Base-by-base conservation (phyloP, 1,284 basidiomycete species). In the Blastosporella zonata region DNA sequence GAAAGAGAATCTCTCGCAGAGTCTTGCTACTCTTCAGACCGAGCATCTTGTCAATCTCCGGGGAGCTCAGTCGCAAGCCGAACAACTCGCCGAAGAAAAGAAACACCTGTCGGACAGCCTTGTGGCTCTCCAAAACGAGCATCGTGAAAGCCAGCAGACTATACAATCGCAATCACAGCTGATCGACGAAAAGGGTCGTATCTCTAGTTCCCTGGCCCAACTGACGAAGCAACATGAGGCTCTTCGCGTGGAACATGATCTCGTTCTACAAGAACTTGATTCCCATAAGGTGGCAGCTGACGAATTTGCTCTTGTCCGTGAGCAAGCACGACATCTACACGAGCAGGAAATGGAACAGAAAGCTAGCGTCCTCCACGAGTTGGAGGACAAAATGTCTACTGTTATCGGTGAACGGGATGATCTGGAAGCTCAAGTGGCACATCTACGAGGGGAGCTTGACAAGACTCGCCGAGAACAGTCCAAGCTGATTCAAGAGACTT, bases 401-500 rank as follows among this genome's bases (percentile, higher is more conserved):
- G 65, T 71, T 10, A 72, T 71, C 49, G 70, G 63, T 35, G 78
- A 87, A 58, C 78, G 79, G 20, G 75, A 78, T 46, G 66, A 70
- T 28, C 70, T 88, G 39, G 70, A 73, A 22, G 65, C 68, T 22
- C 77, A 87, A 59, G 67, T 86, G 34, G 74, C 71, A 15, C 69
- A 68, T 54, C 71, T 88, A 44, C 75, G 75, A 48, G 73, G 67
- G n/a, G 82, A 87, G 59, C 72, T 92, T 17, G 73, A 79, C 40
- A 69, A 67, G 54, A 80, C 78, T 37, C 77, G 72, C 21, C 67
- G 62, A 10, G 80, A 86, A 59, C 82, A 86, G 58, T 73, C 74
- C 1, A 75, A 73, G 56, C 75, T 87, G n/a, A 67, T 80, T 37
- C 77, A 84, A 58, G 84, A 90, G 58, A 81, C 81, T 18, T 87